These are phyloP conservation scores for Wakefieldia striispora DNA, from an alignment of 768 basidiomycete species.

Conservation along the genomic window DNA sequence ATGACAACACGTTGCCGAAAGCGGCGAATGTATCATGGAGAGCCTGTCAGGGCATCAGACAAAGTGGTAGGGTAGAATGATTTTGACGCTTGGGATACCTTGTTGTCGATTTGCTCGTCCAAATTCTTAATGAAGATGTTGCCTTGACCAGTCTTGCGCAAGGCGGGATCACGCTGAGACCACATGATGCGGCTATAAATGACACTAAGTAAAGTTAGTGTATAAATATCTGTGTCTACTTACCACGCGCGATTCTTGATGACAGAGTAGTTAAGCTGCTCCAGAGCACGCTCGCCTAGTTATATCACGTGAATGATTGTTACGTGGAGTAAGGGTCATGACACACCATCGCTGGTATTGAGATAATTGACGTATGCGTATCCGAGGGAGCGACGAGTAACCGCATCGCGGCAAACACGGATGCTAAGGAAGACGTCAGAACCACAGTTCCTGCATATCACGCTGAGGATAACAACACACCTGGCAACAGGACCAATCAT, in stretches of 20 bases:
- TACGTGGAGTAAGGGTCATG: not conserved
- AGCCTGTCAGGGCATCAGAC: constrained; percentile 51
- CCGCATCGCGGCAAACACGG: constrained; percentile 99
- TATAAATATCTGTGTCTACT: constrained; percentile 18
- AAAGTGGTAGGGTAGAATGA: not conserved
- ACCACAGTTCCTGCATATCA: not conserved
- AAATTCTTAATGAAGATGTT: constrained; percentile 99
- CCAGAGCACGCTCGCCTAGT: constrained; percentile 92
- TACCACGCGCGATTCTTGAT: constrained; percentile 98
- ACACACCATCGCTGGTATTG: constrained; percentile 86
- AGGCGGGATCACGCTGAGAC: constrained; percentile 99
- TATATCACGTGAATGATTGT: constrained; percentile 6
- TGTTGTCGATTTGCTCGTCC: constrained; percentile 97
- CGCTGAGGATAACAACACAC: constrained; percentile 41
- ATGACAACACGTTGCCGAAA: constrained; percentile 97
- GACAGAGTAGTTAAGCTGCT: constrained; percentile 98
- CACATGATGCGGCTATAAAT: constrained; percentile 93
- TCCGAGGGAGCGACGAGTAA: constrained; percentile 98
- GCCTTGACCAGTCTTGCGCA: constrained; percentile 99
- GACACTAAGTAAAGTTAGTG: not conserved
- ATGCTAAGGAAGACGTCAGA: constrained; percentile 52
- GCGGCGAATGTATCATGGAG: constrained; percentile 99
- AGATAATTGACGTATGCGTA: constrained; percentile 99
- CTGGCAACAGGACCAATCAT: constrained; percentile 99
- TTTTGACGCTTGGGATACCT: constrained; percentile 43